These are phyloP conservation scores for Edaphochlamys debaryana DNA, from an alignment of 139 green algal species.

Conservation along the genomic window DNA sequence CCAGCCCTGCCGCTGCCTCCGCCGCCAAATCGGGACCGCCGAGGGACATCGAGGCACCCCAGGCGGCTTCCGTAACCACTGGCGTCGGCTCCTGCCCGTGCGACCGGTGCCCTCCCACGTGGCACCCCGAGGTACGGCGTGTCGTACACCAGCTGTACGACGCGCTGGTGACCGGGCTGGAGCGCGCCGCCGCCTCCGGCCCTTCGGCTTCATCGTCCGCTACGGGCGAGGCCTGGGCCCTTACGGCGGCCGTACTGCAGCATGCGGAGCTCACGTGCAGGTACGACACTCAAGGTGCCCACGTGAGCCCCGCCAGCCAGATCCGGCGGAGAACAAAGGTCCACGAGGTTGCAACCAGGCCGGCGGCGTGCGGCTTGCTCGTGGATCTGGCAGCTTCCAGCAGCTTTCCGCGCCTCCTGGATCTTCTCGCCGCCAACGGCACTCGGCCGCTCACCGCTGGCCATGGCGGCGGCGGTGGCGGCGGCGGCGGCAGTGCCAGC, in stretches of 20 bases:
- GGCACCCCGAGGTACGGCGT: not conserved
- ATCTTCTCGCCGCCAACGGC: not conserved
- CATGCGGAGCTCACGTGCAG: not conserved
- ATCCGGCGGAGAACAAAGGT: too few relatives aligned
- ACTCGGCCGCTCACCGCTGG: too few relatives aligned
- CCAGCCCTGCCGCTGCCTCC: too few relatives aligned
- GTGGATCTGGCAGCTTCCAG: not conserved
- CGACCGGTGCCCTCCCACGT: not conserved
- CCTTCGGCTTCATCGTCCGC: too few relatives aligned
- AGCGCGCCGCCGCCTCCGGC: not conserved
- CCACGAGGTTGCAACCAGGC: too few relatives aligned
- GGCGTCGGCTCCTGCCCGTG: not conserved
- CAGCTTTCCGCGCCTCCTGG: not conserved
- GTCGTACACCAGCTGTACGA: not conserved
- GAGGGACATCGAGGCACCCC: not conserved
- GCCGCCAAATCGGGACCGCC: too few relatives aligned
- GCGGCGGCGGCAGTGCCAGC: too few relatives aligned
- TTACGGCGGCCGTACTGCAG: not conserved
- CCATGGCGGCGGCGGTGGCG: too few relatives aligned
- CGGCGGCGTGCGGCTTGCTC: not conserved
- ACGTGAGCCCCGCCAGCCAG: too few relatives aligned
- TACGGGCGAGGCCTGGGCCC: not conserved
- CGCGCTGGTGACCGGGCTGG: not conserved
- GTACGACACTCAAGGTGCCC: too few relatives aligned
- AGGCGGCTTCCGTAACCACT: not conserved